Percentiles rank a stretch among this genome's conserved stretches.
These are phyloP conservation scores for Nasturtium officinale DNA, from an alignment of 345 rosid genomes.

Conservation along the genomic window DNA sequence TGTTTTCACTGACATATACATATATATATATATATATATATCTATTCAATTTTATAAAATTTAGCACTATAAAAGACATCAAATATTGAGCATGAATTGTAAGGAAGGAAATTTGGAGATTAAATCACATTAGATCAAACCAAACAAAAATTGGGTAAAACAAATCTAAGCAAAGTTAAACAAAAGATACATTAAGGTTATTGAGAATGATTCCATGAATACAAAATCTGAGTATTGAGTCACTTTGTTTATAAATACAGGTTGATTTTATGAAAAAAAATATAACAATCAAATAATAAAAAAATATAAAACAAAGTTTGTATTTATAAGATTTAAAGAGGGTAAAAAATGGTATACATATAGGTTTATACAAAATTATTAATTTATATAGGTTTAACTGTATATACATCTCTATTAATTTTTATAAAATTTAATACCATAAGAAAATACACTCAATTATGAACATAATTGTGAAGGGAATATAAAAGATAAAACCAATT, in stretches of 20 bases:
- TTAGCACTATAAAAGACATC: not conserved
- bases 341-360: too few species aligned
- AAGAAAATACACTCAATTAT: too few species aligned
- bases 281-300: not conserved
- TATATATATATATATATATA: not conserved
- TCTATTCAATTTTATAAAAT: not conserved
- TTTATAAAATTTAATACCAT: too few species aligned
- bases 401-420: too few species aligned
- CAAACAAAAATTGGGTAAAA: not conserved
- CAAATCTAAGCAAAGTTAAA: not conserved
- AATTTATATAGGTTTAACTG: too few species aligned
- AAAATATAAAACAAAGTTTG: not conserved
- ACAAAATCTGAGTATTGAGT: too few species aligned
- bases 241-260: slow-evolving; percentile 28
- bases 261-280: not conserved
- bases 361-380: too few species aligned
- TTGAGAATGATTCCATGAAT: too few species aligned
- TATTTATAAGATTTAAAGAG: not conserved
- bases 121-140: not conserved
- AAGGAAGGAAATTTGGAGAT: not conserved
- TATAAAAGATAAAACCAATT: too few species aligned
- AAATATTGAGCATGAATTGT: not conserved
- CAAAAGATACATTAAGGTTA: not conserved
- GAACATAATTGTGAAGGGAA: too few species aligned
- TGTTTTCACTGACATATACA: not conserved